Conservation (phyloP, 305 asterid species). For the Ilex paraguariensis region DNA sequence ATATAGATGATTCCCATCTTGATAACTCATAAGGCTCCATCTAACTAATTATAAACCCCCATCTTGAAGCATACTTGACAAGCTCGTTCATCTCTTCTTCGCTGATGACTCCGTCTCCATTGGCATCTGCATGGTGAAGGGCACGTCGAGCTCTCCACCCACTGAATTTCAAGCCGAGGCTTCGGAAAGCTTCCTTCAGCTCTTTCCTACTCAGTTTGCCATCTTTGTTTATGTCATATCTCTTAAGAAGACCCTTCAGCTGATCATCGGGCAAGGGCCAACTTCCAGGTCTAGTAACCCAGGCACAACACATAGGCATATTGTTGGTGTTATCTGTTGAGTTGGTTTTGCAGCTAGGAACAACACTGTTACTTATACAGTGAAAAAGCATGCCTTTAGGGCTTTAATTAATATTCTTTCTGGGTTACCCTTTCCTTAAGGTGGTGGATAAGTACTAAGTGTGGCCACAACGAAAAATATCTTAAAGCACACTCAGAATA, state of each 20-base stretch:
- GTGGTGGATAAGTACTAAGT: too few species aligned
- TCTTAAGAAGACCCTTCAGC: background rate
- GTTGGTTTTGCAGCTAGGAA: too few species aligned
- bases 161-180: background rate
- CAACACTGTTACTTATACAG: too few species aligned
- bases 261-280: background rate
- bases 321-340: too few species aligned
- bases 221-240: background rate
- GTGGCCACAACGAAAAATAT: too few species aligned
- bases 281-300: background rate
- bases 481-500: too few species aligned
- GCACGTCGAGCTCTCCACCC: background rate
- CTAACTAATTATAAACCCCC: background rate
- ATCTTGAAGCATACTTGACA: background rate
- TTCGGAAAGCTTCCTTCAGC: background rate
- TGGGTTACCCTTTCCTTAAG: too few species aligned
- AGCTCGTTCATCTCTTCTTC: background rate
- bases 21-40: too few species aligned
- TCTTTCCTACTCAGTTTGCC: background rate
- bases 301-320: background rate
- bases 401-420: too few species aligned
- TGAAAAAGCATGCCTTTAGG: too few species aligned
- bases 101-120: background rate
- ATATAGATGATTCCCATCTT: too few species aligned
- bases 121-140: background rate